A percentile compares a stretch with the other conserved stretches of the same genome.
phyloP scores from a whole-genome alignment of 257 asterid genomes.

The Henckelia pumila region DNA sequence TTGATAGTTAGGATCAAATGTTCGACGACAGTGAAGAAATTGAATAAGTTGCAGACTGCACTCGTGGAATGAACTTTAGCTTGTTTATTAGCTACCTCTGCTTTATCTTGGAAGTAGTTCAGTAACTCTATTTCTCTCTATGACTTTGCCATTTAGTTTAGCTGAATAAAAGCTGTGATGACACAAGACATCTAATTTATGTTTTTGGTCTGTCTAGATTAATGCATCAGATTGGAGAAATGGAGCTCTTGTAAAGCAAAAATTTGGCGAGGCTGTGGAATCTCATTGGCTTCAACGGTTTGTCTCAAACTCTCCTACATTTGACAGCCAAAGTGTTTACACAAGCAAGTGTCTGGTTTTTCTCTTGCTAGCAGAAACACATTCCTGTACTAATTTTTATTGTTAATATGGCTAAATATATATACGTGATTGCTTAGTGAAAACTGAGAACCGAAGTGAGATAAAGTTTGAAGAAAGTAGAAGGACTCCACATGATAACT shows the following conservation, averaged over 20 bases:
- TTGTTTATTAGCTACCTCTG: constrained; percentile 12
- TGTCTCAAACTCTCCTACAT: constrained; percentile 34
- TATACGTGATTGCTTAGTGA: background rate
- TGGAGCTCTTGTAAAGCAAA: constrained; percentile 90
- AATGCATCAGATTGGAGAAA: constrained; percentile 98
- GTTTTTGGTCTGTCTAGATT: constrained; percentile 44
- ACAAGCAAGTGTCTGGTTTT: constrained; percentile 13
- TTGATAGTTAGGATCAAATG: background rate
- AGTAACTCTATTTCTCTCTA: background rate
- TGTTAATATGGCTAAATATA: constrained; percentile 6
- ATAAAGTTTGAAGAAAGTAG: constrained; percentile 8
- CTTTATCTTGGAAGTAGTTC: constrained; percentile 5
- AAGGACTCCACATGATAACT: constrained; percentile 12
- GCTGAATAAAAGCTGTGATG: background rate
- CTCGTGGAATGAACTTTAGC: background rate
- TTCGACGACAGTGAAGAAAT: background rate
- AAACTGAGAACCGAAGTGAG: background rate
- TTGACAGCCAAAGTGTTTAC: constrained; percentile 18
- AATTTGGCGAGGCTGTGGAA: constrained; percentile 95
- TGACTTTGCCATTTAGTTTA: background rate
- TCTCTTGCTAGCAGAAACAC: background rate
- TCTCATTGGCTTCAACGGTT: constrained; percentile 90
- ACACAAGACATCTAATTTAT: constrained; percentile 6
- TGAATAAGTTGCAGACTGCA: background rate
- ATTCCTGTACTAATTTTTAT: too few species aligned